These are phyloP conservation scores for Tetradesmus obliquus DNA, from an alignment of 139 green algal species.

Conservation along the genomic window DNA sequence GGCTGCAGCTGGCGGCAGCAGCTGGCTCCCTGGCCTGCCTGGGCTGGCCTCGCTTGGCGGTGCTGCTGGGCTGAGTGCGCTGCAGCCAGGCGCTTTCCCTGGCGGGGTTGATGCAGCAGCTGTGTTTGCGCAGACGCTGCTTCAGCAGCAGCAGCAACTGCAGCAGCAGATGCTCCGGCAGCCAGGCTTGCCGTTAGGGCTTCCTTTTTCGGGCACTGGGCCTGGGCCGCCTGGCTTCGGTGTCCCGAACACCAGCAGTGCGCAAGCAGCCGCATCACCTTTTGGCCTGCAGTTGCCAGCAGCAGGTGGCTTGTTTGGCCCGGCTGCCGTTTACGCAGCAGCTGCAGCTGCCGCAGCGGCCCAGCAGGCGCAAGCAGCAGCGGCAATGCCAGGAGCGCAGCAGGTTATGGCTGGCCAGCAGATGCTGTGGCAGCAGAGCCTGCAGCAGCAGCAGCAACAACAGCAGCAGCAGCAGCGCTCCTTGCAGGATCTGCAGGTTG, in stretches of 20 bases:
- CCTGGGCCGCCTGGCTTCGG: conserved; percentile 8
- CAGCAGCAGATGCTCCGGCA: neutral
- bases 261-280: neutral
- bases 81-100: neutral
- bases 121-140: neutral
- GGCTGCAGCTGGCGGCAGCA: neutral
- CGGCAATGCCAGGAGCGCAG: neutral
- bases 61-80: neutral
- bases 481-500: neutral
- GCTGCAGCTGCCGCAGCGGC: neutral
- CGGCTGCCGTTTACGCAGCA: neutral
- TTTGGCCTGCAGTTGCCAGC: conserved; percentile 12
- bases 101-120: neutral
- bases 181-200: neutral
- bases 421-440: neutral
- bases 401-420: neutral
- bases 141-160: neutral
- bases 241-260: neutral
- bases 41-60: neutral
- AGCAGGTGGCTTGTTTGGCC: neutral
- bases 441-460: conserved; percentile 2
- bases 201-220: neutral
- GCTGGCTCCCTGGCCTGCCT: neutral
- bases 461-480: conserved; percentile 1
- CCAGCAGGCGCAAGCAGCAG: neutral